A percentile compares a stretch with the other conserved stretches of the same genome.
Conservation (phyloP, 192 early-diverging fungal genomes). For the Coemansia sp. region DNA sequence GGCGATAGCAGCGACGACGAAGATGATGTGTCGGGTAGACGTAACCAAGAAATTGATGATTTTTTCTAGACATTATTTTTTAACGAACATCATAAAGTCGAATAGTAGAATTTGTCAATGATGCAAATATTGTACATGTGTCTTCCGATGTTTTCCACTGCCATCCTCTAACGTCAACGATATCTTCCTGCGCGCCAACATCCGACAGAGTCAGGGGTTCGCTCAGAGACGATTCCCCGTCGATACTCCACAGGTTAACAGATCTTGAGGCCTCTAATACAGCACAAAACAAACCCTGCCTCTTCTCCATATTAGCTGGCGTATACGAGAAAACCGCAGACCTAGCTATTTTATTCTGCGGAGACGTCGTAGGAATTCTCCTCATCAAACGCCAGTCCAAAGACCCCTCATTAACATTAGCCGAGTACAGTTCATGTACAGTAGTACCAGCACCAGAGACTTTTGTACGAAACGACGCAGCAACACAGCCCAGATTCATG, state of each 20-base stretch:
- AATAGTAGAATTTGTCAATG: conserved; percentile 31
- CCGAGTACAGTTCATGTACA: conserved; percentile 34
- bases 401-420: background rate
- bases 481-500: conserved; percentile 8
- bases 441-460: background rate
- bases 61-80: conserved; percentile 17
- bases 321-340: conserved; percentile 37
- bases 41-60: conserved; percentile 31
- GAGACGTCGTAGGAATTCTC: conserved; percentile 16
- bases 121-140: conserved; percentile 15
- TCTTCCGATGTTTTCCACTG: conserved; percentile 21
- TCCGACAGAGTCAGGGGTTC: conserved; percentile 19
- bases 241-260: conserved; percentile 26
- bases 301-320: background rate
- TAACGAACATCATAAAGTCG: conserved; percentile 46
- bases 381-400: conserved; percentile 9
- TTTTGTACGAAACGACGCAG: conserved; percentile 33
- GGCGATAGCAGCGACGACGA: conserved; percentile 18
- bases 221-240: background rate
- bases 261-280: conserved; percentile 27
- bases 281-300: conserved; percentile 37
- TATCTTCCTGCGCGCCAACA: conserved; percentile 13
- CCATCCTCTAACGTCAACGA: conserved; percentile 38
- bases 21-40: background rate
- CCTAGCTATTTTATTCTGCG: conserved; percentile 32